These are phyloP conservation scores for Hypholoma fasciculare DNA, from an alignment of 768 basidiomycete species.

Conservation along the genomic window DNA sequence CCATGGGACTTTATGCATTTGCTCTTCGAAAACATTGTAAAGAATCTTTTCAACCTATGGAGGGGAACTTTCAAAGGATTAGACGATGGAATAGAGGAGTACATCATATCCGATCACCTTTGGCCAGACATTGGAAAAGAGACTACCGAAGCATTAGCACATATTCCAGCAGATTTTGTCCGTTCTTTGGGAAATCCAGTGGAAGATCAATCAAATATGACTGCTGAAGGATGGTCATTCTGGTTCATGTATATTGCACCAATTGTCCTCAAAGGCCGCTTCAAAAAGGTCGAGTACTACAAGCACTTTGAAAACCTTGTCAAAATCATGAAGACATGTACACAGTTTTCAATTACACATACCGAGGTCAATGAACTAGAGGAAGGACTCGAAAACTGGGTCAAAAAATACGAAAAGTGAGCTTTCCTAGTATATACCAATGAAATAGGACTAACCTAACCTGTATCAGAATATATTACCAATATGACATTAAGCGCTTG, in stretches of 20 bases:
- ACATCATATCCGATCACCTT: slow-evolving; percentile 21
- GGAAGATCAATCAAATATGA: slow-evolving; percentile 23
- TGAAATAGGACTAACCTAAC: neutral
- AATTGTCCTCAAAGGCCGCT: slow-evolving; percentile 31
- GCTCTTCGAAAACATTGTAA: slow-evolving; percentile 39
- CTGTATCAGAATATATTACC: slow-evolving; percentile 32
- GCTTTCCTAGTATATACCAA: neutral
- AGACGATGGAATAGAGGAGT: slow-evolving; percentile 26
- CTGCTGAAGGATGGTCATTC: slow-evolving; percentile 37
- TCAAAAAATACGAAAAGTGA: slow-evolving; percentile 36
- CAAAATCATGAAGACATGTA: slow-evolving; percentile 31
- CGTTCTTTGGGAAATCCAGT: slow-evolving; percentile 25
- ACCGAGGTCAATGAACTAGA: slow-evolving; percentile 26
- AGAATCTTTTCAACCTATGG: slow-evolving; percentile 38
- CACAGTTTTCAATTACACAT: slow-evolving; percentile 28
- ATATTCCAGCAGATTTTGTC: slow-evolving; percentile 34
- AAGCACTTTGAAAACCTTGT: slow-evolving; percentile 34
- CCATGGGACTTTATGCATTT: slow-evolving; percentile 50
- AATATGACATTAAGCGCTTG: slow-evolving; percentile 24
- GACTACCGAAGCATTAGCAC: slow-evolving; percentile 20
- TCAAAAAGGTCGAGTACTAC: slow-evolving; percentile 31
- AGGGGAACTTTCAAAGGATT: slow-evolving; percentile 39
- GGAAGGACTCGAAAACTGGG: slow-evolving; percentile 31
- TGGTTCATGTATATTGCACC: slow-evolving; percentile 40
- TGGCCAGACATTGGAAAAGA: slow-evolving; percentile 38